phyloP scores from a whole-genome alignment of 345 rosid genomes.

The Mallotus nudiflorus region DNA sequence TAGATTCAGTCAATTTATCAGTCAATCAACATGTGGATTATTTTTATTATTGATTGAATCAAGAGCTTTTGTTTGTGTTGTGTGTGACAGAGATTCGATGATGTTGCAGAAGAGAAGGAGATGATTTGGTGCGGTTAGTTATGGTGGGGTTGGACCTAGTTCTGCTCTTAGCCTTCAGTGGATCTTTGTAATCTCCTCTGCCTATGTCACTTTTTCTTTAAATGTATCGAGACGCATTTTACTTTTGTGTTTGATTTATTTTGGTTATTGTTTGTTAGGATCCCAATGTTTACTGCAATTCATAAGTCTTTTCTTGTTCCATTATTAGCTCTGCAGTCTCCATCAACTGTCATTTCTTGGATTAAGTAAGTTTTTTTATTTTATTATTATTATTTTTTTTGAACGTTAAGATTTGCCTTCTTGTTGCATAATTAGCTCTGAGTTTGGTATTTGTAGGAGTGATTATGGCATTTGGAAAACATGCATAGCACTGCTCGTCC shows the following conservation, averaged over 20 bases:
- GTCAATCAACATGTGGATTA: neutral
- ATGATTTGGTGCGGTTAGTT: conserved; percentile 59
- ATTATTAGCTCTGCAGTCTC: conserved; percentile 72
- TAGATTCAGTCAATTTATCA: conserved; percentile 39
- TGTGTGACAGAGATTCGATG: conserved; percentile 35
- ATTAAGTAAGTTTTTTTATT: conserved; percentile 79
- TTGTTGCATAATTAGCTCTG: neutral
- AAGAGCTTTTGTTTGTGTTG: no score
- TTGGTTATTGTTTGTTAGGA: conserved; percentile 41
- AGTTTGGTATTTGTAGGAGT: conserved; percentile 52
- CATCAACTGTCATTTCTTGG: conserved; percentile 68
- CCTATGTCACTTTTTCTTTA: conserved; percentile 37
- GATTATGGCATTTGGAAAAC: conserved; percentile 91
- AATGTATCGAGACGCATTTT: neutral
- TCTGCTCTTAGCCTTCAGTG: conserved; percentile 58
- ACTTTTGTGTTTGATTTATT: no score
- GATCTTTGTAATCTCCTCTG: conserved; percentile 67
- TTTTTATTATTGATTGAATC: no score
- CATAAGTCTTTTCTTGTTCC: conserved; percentile 84
- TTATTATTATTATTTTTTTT: neutral
- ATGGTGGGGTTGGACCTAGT: conserved; percentile 44
- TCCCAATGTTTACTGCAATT: conserved; percentile 63
- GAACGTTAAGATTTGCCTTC: neutral
- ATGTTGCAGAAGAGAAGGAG: conserved; percentile 32
- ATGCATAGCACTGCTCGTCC: conserved; percentile 73